These are phyloP conservation scores for Solanum hybrid DNA, from an alignment of 305 asterid genomes.

Conservation along the genomic window DNA sequence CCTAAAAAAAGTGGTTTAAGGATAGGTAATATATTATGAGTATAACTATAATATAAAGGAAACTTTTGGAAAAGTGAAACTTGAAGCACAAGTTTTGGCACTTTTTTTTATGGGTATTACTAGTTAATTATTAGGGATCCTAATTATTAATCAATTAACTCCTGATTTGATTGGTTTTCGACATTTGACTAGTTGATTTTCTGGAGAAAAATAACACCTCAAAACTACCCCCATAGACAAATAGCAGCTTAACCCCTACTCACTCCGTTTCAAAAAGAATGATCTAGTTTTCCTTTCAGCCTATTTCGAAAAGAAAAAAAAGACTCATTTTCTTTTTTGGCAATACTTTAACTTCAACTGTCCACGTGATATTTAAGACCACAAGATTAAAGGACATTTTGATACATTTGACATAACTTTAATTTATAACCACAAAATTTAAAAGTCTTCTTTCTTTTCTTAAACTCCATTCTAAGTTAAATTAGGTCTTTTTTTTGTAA, in stretches of 20 bases:
- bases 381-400: no score
- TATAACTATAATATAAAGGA: neutral
- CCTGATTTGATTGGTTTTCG: neutral
- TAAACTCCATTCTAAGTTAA: no score
- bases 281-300: rapidly evolving
- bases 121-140: neutral
- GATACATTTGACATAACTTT: no score
- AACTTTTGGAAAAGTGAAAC: neutral
- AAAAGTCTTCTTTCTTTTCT: no score
- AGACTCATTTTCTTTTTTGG: no score
- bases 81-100: conserved; percentile 3
- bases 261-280: no score
- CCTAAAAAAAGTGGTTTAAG: neutral
- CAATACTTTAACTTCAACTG: no score
- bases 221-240: neutral
- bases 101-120: neutral
- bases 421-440: no score
- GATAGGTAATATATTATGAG: neutral
- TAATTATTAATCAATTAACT: neutral
- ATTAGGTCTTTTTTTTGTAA: no score
- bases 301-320: no score
- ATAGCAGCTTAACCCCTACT: neutral
- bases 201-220: neutral
- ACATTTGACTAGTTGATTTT: neutral
- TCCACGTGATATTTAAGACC: no score